phyloP scores from a whole-genome alignment of 2,329 filamentous ascomycete species.

The Xylaria sp. region DNA sequence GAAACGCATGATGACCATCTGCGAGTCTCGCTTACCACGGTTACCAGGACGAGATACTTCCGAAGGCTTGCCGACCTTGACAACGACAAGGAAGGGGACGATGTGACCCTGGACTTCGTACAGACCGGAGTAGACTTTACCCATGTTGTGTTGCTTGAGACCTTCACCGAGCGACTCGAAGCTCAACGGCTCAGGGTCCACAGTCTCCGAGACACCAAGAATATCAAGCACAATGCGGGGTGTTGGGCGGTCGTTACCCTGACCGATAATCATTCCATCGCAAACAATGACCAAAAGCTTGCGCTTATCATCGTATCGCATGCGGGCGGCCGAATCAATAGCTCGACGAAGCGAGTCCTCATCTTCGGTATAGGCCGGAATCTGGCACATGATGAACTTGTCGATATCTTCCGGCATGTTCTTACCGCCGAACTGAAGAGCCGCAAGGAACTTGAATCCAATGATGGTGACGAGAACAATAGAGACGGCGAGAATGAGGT shows the following conservation, averaged over 20 bases:
- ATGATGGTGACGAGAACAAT: slow-evolving; percentile 76
- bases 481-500: slow-evolving; percentile 82
- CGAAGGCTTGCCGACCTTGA: slow-evolving; percentile 97
- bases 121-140: slow-evolving; percentile 93
- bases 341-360: slow-evolving; percentile 95
- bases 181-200: slow-evolving; percentile 92
- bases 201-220: slow-evolving; percentile 84
- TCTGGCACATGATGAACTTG: slow-evolving; percentile 97
- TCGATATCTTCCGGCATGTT: slow-evolving; percentile 92
- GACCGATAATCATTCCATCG: slow-evolving; percentile 98
- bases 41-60: slow-evolving; percentile 94
- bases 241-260: slow-evolving; percentile 93
- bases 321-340: slow-evolving; percentile 90
- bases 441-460: slow-evolving; percentile 93
- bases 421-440: slow-evolving; percentile 87
- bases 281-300: slow-evolving; percentile 91
- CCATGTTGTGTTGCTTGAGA: slow-evolving; percentile 98
- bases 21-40: slow-evolving; percentile 97
- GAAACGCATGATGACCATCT: slow-evolving; percentile 98
- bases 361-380: slow-evolving; percentile 96
- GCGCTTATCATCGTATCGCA: slow-evolving; percentile 97
- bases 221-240: slow-evolving; percentile 96
- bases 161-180: slow-evolving; percentile 96
- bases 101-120: slow-evolving; percentile 98
- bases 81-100: slow-evolving; percentile 91